Percentiles rank a stretch among this genome's conserved stretches.
These are phyloP conservation scores for Erucastrum elatum DNA, from an alignment of 345 rosid genomes.

Conservation along the genomic window DNA sequence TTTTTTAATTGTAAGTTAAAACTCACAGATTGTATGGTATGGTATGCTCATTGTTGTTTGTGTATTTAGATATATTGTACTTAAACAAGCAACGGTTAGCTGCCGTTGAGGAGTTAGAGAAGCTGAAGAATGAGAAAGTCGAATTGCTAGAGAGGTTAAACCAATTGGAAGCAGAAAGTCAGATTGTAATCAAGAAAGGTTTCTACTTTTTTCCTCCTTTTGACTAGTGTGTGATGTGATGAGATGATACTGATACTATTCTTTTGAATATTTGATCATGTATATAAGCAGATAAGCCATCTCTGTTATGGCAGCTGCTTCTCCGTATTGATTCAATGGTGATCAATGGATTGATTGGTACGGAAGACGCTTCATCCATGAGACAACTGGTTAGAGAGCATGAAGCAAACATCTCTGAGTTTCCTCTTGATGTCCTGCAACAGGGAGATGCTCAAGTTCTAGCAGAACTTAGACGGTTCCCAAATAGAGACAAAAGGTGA, in stretches of 20 bases:
- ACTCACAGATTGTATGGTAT: constrained; percentile 8
- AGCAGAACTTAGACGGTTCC: constrained; percentile 58
- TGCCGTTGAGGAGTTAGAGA: constrained; percentile 63
- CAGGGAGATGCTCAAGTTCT: constrained; percentile 60
- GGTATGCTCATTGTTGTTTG: background rate
- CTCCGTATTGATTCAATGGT: constrained; percentile 79
- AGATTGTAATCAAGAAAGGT: constrained; percentile 46
- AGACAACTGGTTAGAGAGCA: constrained; percentile 53
- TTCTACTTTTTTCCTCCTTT: background rate
- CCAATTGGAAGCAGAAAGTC: constrained; percentile 49
- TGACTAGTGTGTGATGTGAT: background rate
- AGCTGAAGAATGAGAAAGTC: constrained; percentile 53
- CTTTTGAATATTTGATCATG: background rate
- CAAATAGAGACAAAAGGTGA: constrained; percentile 55
- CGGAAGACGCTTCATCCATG: constrained; percentile 61
- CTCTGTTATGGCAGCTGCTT: constrained; percentile 64
- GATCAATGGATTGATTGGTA: constrained; percentile 52
- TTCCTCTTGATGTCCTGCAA: constrained; percentile 45
- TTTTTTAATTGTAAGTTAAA: background rate
- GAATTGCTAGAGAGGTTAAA: constrained; percentile 53
- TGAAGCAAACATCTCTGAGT: constrained; percentile 51
- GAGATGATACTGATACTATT: background rate
- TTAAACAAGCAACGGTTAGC: constrained; percentile 65
- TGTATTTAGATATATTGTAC: constrained; percentile 55
- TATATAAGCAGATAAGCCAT: constrained; percentile 49